A percentile compares a stretch with the other conserved stretches of the same genome.
Evolutionary conservation across 441 rosid species (phyloP).

Genomic region (Pelargonium citronellum): DNA sequence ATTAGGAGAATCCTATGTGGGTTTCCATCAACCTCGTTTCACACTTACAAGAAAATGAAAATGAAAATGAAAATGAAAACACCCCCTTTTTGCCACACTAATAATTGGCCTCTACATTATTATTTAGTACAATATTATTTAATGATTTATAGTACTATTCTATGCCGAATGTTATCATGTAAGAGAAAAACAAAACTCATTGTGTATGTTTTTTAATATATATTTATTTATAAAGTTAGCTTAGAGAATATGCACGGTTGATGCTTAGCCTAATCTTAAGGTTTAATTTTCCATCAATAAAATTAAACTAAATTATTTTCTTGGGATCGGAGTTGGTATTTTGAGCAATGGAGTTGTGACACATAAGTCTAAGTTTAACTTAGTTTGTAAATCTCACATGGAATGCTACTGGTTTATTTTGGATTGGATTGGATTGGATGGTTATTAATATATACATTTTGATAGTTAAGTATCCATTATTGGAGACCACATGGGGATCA

Average conservation of each 20-base stretch:
- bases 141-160: constrained; percentile 3
- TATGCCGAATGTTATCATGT: constrained; percentile 1
- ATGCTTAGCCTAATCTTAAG: neutral
- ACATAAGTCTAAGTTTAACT: neutral
- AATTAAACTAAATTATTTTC: neutral
- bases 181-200: neutral
- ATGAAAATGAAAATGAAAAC: neutral
- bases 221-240: neutral
- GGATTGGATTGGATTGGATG: constrained; percentile 19
- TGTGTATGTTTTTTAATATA: neutral
- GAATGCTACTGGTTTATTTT: constrained; percentile 13
- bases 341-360: neutral
- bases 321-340: neutral
- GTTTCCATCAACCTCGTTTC: neutral
- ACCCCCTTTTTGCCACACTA: neutral
- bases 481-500: constrained; percentile 36
- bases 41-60: neutral
- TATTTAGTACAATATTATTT: neutral
- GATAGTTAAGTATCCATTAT: constrained; percentile 22
- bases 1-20: neutral
- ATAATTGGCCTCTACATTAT: neutral
- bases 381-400: neutral
- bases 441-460: neutral
- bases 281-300: too few relatives aligned
- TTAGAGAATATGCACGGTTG: neutral